Conservation (phyloP, 1,284 basidiomycete species). For the Malassezia slooffiae region DNA sequence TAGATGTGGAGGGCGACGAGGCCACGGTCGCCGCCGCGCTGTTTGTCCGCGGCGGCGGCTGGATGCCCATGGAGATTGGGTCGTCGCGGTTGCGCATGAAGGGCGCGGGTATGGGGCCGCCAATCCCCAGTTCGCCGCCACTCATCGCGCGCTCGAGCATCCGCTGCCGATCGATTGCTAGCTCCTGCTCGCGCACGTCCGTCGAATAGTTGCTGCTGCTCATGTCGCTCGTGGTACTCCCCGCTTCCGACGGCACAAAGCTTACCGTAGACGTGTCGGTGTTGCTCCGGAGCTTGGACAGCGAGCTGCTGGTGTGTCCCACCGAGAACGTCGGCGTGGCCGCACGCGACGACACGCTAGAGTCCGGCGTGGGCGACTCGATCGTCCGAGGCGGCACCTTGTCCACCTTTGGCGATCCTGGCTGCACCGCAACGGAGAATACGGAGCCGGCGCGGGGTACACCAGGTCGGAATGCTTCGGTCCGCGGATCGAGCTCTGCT, state of each 20-base stretch:
- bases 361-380: constrained; percentile 19
- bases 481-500: constrained; percentile 40
- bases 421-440: constrained; percentile 41
- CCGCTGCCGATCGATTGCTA: constrained; percentile 32
- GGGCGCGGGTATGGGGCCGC: constrained; percentile 12
- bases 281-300: background rate
- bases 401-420: constrained; percentile 33
- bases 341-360: constrained; percentile 14
- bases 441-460: constrained; percentile 38
- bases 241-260: constrained; percentile 28
- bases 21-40: constrained; percentile 9
- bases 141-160: constrained; percentile 35
- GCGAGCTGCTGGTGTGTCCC: constrained; percentile 16
- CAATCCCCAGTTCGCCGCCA: constrained; percentile 37
- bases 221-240: constrained; percentile 23
- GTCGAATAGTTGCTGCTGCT: constrained; percentile 16
- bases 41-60: background rate
- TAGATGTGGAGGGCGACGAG: constrained; percentile 1
- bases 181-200: constrained; percentile 24
- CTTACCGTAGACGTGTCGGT: constrained; percentile 2
- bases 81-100: background rate
- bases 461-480: constrained; percentile 33
- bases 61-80: background rate
- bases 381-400: constrained; percentile 7
- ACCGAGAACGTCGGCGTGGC: constrained; percentile 15